Base-by-base conservation (phyloP, 176 grass and related monocot genomes). In the Oryza meyeriana region DNA sequence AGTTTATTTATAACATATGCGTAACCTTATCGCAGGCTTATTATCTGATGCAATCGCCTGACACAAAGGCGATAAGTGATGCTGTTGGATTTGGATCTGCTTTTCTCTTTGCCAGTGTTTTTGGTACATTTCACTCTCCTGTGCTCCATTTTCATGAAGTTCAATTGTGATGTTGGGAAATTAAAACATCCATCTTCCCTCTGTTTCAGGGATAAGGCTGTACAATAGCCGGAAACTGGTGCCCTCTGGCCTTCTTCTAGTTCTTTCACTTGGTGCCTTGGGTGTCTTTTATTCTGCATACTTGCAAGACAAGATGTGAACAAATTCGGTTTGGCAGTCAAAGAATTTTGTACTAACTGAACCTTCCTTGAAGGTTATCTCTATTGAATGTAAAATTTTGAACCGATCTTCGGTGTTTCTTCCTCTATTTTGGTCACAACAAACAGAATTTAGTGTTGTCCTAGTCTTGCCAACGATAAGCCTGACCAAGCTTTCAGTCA, bases 31-130 rank as follows among this genome's bases (percentile, higher is more conserved):
- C 82, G 26, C 30, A 99, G 96, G 59, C 91, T 26, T 95, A 92
- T 92, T 99, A 95, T 90, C 77, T 94, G 39, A 90, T 95, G 93
- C 93, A 99, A 75, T 95, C 91, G 40, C 86, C 93, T 57, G 96
- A 93, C 59, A 95, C 93, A 6, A 93, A 90, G 76, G 85, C 77
- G 47, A 36, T 84, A 8, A 87, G 93, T 4, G 83, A 91, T 22
- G 91, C 89, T 61, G 66, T 95, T 70, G 93, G 96, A 71, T 99
- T 99, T 45, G 96, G 93, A 41, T 93, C 93, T 32, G 89, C 93
- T 75, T 90, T 99, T 76, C 66, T 99, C 69, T 99, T 99, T 74
- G 85, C 93, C 28, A 83, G 71, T 76, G 79, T 98, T 39, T 97
- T 93, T 64, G 84, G 94, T 93, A 80, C 38, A 66, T 83, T 81